Base-by-base conservation (phyloP, 768 basidiomycete genomes). In the Suillus sp. region DNA sequence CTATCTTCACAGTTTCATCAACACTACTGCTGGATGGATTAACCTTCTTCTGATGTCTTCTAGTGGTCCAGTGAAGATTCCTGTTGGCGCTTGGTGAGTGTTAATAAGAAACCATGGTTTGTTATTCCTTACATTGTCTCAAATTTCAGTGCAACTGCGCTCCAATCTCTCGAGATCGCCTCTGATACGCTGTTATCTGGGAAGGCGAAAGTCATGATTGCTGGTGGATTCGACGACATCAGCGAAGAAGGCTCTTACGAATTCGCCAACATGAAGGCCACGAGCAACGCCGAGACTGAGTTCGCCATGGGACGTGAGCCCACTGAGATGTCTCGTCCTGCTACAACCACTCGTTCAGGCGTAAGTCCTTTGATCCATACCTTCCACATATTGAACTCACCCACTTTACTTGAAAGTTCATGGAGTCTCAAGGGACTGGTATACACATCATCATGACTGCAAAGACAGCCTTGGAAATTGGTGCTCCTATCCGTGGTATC, bases 231-330 rank as follows among this genome's bases (percentile, higher is more conserved):
- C 79, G 97, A 99, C 72, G 97, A 99, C 75, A 86, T 99, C 75
- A 92, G 91, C 67, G 97, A 99, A 77, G 97, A 99, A 78, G 97
- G 96, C 20, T 98, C 96, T 9, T 98, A 89, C 76, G 96, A 99
- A 77, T 99, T 99, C 77, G 97, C 95, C 57, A 98, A 99, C 82
- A 99, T 99, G 97, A 97, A 98, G 78, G 97, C 97, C 1, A 99
- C 97, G 6, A 94, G 92, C 78, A 98, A 96, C 72, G 90, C 96
- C 1, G 93, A 95, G 77, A 93, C 93, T 35, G 97, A 99, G 76
- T 93, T 98, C 72, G 96, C 96, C 4, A 97, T 97, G 92, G 97
- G 97, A 65, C 95, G 97, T 68, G 97, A 99, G 77, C 96, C 97
- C 7, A 95, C 93, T 43, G 97, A 99, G 77, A 96, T 99, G 92